Conservation (phyloP, 768 basidiomycete species). For the Termitomyces sp. region DNA sequence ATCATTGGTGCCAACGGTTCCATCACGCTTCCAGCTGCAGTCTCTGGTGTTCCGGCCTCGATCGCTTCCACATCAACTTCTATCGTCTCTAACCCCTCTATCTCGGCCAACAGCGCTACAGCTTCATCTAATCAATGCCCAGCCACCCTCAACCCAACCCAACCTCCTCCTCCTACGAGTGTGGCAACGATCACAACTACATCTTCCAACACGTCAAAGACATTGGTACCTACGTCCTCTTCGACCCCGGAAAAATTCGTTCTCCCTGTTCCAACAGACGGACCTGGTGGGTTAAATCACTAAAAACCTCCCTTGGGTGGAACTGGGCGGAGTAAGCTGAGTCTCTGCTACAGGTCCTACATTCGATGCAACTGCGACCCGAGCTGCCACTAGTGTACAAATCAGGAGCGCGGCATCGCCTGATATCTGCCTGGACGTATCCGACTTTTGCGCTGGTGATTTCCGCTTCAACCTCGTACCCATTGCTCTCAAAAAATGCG, state of each 20-base stretch:
- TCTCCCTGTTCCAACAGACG: conserved; percentile 14
- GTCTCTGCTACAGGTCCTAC: conserved; percentile 8
- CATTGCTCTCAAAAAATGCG: conserved; percentile 19
- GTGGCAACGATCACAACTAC: not conserved
- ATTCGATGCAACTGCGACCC: conserved; percentile 18
- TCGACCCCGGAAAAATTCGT: conserved; percentile 11
- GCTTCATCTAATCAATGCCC: not conserved
- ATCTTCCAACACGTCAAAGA: not conserved
- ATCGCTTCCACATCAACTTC: not conserved
- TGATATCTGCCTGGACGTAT: conserved; percentile 22
- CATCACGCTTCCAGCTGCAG: not conserved
- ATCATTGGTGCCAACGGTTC: conserved; percentile 9
- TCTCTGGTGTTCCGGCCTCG: not conserved
- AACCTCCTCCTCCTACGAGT: not conserved
- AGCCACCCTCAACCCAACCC: not conserved
- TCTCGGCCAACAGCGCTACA: not conserved
- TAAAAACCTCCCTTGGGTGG: not conserved
- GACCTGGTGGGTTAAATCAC: conserved; percentile 8
- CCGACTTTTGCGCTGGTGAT: conserved; percentile 26
- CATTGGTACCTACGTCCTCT: not conserved
- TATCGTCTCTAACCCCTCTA: not conserved
- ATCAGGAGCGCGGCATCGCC: conserved; percentile 16
- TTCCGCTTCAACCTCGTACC: conserved; percentile 27
- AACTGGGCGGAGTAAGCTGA: not conserved
- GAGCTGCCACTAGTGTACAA: conserved; percentile 16